These are phyloP conservation scores for Hypoxylon lenormandii DNA, from an alignment of 495 filamentous ascomycete species.

Conservation along the genomic window DNA sequence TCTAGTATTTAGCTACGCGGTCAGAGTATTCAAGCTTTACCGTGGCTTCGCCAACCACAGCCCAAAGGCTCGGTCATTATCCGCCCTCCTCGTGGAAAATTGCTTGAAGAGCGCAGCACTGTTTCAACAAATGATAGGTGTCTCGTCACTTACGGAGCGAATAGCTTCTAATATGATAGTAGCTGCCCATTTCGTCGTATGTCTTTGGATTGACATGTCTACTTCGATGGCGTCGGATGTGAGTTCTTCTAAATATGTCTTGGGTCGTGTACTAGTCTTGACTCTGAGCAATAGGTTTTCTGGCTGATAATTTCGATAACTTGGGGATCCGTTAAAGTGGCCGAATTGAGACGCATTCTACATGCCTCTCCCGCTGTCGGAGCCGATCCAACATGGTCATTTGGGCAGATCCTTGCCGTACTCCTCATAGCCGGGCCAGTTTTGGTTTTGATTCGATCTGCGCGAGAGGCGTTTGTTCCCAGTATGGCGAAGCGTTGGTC, in stretches of 20 bases:
- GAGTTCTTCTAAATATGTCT: not conserved
- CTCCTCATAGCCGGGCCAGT: constrained; percentile 13
- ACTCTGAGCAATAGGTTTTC: constrained; percentile 1
- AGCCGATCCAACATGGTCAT: constrained; percentile 9
- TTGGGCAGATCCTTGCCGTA: constrained; percentile 19
- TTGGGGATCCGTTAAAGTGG: constrained; percentile 7
- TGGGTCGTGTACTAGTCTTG: not conserved
- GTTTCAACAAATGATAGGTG: constrained; percentile 7
- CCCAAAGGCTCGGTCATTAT: not conserved
- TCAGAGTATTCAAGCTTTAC: constrained; percentile 12
- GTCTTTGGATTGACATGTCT: constrained; percentile 21
- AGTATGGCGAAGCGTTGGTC: not conserved
- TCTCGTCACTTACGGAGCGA: not conserved
- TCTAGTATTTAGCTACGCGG: constrained; percentile 15
- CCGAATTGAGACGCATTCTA: constrained; percentile 1
- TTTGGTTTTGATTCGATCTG: constrained; percentile 14
- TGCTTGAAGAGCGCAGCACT: constrained; percentile 21
- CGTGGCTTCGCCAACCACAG: not conserved
- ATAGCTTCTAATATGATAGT: constrained; percentile 26
- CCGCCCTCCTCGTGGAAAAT: constrained; percentile 1
- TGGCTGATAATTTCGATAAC: constrained; percentile 5
- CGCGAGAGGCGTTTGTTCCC: constrained; percentile 8
- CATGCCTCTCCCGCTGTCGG: not conserved
- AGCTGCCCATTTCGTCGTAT: constrained; percentile 22
- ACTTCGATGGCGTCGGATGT: constrained; percentile 20